Evolutionary conservation across 2,329 filamentous ascomycete genomes (phyloP).

Genomic region (Fusarium oligoseptatum): DNA sequence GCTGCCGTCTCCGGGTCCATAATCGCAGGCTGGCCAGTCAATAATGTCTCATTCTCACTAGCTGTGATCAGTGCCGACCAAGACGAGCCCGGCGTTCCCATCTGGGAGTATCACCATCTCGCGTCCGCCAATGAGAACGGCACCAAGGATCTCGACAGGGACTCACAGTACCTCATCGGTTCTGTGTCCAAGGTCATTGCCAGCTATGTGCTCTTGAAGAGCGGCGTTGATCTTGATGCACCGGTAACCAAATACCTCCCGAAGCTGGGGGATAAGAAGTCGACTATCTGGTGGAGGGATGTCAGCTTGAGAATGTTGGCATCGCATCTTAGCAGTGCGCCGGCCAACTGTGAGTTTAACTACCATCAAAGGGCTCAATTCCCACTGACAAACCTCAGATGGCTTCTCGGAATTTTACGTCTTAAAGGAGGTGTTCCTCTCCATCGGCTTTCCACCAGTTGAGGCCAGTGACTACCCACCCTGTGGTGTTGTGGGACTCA

Average conservation of each 20-base stretch:
- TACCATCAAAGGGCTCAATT: background rate
- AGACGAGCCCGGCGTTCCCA: conserved; percentile 38
- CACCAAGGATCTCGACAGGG: conserved; percentile 47
- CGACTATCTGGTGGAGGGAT: conserved; percentile 51
- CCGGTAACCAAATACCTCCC: conserved; percentile 54
- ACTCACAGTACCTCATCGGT: conserved; percentile 59
- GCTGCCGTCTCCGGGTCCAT: conserved; percentile 50
- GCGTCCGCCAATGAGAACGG: conserved; percentile 51
- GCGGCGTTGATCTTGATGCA: conserved; percentile 50
- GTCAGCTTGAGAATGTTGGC: conserved; percentile 55
- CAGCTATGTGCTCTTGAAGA: conserved; percentile 53
- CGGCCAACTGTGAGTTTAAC: conserved; percentile 51
- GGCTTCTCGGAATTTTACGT: conserved; percentile 54
- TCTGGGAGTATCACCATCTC: conserved; percentile 60
- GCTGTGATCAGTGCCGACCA: conserved; percentile 52
- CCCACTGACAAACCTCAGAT: conserved; percentile 34
- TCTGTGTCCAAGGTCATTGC: conserved; percentile 57
- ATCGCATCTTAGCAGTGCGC: conserved; percentile 53
- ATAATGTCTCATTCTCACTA: conserved; percentile 56
- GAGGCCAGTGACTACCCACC: conserved; percentile 50
- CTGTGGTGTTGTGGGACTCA: conserved; percentile 54
- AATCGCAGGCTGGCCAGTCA: conserved; percentile 51
- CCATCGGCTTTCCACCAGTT: conserved; percentile 55
- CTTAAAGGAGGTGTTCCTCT: conserved; percentile 51
- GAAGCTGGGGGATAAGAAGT: conserved; percentile 41